Percentiles rank a stretch among this genome's conserved stretches.
Evolutionary conservation across 1,139 yeast genomes (phyloP).

Genomic region (Yamadazyma friedrichii): DNA sequence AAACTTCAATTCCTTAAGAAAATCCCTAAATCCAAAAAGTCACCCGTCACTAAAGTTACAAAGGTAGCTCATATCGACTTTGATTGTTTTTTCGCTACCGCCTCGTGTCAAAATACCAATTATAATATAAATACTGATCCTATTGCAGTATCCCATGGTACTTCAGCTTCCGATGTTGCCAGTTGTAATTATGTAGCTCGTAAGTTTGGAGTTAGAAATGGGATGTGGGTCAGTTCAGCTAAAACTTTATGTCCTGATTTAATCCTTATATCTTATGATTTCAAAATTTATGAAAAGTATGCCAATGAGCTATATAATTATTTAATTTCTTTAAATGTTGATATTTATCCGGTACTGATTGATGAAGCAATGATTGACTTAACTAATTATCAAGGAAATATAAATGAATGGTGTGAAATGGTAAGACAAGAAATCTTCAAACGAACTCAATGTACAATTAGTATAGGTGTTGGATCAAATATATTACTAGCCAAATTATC

Average conservation of each 20-base stretch:
- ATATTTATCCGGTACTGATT: slow-evolving; percentile 81
- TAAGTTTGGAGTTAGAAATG: slow-evolving; percentile 69
- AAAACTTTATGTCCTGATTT: slow-evolving; percentile 62
- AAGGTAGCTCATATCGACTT: slow-evolving; percentile 80
- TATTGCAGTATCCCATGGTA: slow-evolving; percentile 85
- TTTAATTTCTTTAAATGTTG: slow-evolving; percentile 54
- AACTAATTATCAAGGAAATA: slow-evolving; percentile 31
- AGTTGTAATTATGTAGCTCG: slow-evolving; percentile 90
- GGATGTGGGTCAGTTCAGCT: slow-evolving; percentile 85
- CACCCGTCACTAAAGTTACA: slow-evolving; percentile 8
- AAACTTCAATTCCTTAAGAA: slow-evolving; percentile 54
- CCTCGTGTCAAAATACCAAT: slow-evolving; percentile 62
- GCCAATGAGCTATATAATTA: slow-evolving; percentile 50
- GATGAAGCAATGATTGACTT: slow-evolving; percentile 87
- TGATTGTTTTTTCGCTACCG: slow-evolving; percentile 92
- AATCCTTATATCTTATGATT: slow-evolving; percentile 66
- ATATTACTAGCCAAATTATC: slow-evolving; percentile 81
- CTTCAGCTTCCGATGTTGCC: slow-evolving; percentile 71
- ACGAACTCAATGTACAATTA: slow-evolving; percentile 63
- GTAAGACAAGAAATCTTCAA: slow-evolving; percentile 47
- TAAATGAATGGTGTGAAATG: slow-evolving; percentile 27
- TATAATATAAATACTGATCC: slow-evolving; percentile 61
- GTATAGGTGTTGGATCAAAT: slow-evolving; percentile 74
- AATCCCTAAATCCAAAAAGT: slow-evolving; percentile 20
- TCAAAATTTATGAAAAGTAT: slow-evolving; percentile 61